Evolutionary conservation across 805 yeast genomes (phyloP), one percentile per base, ranked within the genome.

Genomic region (Blastobotrys americana): DNA sequence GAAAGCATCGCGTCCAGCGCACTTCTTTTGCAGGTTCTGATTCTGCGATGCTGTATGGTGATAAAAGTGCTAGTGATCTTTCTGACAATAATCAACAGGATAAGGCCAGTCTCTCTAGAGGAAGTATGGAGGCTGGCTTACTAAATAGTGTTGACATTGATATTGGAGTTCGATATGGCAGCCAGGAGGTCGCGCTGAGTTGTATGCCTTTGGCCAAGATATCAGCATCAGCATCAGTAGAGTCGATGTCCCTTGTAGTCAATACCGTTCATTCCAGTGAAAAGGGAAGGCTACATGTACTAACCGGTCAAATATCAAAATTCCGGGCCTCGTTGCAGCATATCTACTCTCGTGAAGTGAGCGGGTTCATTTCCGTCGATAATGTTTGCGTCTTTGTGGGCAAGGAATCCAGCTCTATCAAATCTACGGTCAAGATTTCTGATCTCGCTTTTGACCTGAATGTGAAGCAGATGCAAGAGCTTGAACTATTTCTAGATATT

Each of bases 151-250:
- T 82, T 43, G 87, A 83, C 50, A 53, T 86, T 22, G 78, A 77
- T 42, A 62, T 84, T 44, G 78, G 82, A 0, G 51, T 89, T 4
- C 69, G 73, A 34, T 73, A 89, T 42, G 88, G 78, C 17, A 75
- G 80, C 27, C 98, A 93, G 59, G 76, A 74, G 37, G 59, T 93
- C 18, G 74, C 83, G 2, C 67, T 93, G 43, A 84, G 95, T 53
- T 93, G 98, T 71, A 90, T 85, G 49, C 98, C 98, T 1, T 81
- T 81, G 15, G 97, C 97, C 0, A 87, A 85, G 58, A 93, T 93
- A 1, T 88, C 87, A 33, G 94, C 97, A 0, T 76, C 83, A 28
- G 80, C 87, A 13, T 83, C 87, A 5, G 73, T 82, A 18, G 82
- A 79, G 17, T 80, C 82, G 0, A 74, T 86, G n/a, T 74, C 71